Conservation (phyloP, 257 asterid species). For the Solanum appendiculatum region DNA sequence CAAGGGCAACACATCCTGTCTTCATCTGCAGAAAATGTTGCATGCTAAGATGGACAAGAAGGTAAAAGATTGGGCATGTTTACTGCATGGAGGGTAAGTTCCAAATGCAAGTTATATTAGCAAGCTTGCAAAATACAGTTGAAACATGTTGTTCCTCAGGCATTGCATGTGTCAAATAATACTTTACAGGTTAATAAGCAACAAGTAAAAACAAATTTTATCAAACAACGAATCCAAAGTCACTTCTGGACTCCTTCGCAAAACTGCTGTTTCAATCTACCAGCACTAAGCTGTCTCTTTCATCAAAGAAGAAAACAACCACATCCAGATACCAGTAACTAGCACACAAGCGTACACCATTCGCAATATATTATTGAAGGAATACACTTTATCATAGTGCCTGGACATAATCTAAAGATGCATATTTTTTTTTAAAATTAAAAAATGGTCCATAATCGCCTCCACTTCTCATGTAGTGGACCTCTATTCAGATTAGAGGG, state of each 20-base stretch:
- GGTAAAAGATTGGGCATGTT: not conserved
- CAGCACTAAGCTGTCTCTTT: not conserved
- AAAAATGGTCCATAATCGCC: not conserved
- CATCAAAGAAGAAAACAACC: not conserved
- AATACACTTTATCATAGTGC: not conserved
- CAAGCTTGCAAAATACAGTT: not conserved
- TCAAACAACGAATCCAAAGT: not conserved
- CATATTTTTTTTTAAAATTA: not conserved
- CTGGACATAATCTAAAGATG: not conserved
- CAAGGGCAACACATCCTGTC: slow-evolving; percentile 98
- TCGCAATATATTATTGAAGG: not conserved
- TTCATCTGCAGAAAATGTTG: slow-evolving; percentile 70
- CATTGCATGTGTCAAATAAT: not conserved
- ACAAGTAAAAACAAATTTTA: not conserved
- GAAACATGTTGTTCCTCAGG: not conserved
- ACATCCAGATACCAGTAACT: not conserved
- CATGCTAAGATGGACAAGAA: slow-evolving; percentile 2
- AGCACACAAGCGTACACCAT: not conserved
- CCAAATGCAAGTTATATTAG: not conserved
- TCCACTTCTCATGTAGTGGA: not conserved
- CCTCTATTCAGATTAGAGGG: not conserved
- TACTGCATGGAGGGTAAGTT: not conserved
- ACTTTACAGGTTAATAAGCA: not conserved
- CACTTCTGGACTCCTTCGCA: not conserved
- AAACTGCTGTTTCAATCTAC: not conserved